Conservation (phyloP, 2,329 filamentous ascomycete genomes). For the Biscogniauxia mediterranea region DNA sequence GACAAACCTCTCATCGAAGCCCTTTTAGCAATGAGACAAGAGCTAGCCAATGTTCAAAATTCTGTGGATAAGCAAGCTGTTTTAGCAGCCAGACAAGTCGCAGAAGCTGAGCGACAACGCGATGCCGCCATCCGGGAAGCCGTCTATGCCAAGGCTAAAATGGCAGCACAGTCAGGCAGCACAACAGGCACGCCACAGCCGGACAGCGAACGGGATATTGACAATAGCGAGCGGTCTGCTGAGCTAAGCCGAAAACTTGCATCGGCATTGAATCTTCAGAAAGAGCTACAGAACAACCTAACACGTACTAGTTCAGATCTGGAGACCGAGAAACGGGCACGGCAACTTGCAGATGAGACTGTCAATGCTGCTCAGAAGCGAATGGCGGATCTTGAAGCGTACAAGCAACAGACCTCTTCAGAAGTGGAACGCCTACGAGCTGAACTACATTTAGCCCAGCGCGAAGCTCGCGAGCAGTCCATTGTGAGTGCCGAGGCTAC, state of each 20-base stretch:
- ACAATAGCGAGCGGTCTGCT: slow-evolving; percentile 56
- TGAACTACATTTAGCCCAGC: slow-evolving; percentile 79
- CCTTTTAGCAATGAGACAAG: slow-evolving; percentile 83
- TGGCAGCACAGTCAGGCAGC: slow-evolving; percentile 73
- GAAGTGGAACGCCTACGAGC: slow-evolving; percentile 84
- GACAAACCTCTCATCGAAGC: slow-evolving; percentile 92
- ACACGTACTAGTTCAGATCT: slow-evolving; percentile 69
- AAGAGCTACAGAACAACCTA: slow-evolving; percentile 74
- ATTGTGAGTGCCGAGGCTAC: slow-evolving; percentile 75
- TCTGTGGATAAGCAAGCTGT: slow-evolving; percentile 87
- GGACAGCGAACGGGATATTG: slow-evolving; percentile 58
- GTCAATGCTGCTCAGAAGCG: slow-evolving; percentile 78
- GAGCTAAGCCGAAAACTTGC: slow-evolving; percentile 84
- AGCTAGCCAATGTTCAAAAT: slow-evolving; percentile 83
- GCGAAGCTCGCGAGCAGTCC: slow-evolving; percentile 75
- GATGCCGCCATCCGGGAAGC: slow-evolving; percentile 94
- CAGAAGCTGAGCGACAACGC: slow-evolving; percentile 90
- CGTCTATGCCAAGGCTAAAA: slow-evolving; percentile 88
- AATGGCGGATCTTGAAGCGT: slow-evolving; percentile 78
- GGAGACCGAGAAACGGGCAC: slow-evolving; percentile 75
- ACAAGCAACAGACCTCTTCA: slow-evolving; percentile 77
- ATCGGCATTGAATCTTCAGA: slow-evolving; percentile 73
- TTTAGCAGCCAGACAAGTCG: slow-evolving; percentile 82
- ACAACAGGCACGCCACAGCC: slow-evolving; percentile 58
- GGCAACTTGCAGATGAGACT: slow-evolving; percentile 86